These are phyloP conservation scores for Apiotrichum porosum DNA, from an alignment of 1,284 basidiomycete species.

Conservation along the genomic window DNA sequence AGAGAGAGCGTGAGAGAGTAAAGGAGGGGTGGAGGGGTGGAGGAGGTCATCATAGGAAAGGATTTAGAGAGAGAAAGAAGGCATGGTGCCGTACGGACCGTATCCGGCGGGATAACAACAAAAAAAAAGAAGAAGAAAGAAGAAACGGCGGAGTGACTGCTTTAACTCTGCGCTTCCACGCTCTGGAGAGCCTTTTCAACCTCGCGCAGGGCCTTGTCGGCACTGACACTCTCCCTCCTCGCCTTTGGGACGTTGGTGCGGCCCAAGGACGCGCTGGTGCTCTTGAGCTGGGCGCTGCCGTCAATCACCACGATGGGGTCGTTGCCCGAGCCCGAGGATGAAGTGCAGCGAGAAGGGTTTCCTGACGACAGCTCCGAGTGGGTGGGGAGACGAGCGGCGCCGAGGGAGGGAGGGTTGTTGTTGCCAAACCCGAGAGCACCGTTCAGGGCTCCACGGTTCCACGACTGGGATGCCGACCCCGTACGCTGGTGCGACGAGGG, in stretches of 20 bases:
- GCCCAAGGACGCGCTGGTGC: constrained; percentile 8
- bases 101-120: no score
- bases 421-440: constrained; percentile 26
- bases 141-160: no score
- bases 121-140: no score
- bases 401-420: constrained; percentile 21
- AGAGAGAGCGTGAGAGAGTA: background rate
- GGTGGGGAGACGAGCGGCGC: constrained; percentile 30
- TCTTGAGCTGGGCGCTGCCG: constrained; percentile 16
- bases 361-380: constrained; percentile 34
- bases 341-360: constrained; percentile 21
- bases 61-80: background rate
- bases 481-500: constrained; percentile 23
- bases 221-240: constrained; percentile 49
- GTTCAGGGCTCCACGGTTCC: constrained; percentile 24
- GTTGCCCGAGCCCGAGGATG: constrained; percentile 19
- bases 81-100: no score
- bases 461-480: constrained; percentile 33
- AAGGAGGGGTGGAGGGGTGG: background rate
- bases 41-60: background rate
- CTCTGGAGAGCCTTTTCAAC: constrained; percentile 67
- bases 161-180: constrained; percentile 27
- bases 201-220: constrained; percentile 62
- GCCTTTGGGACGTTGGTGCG: constrained; percentile 6
- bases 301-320: constrained; percentile 30